A percentile compares a stretch with the other conserved stretches of the same genome.
phyloP scores from a whole-genome alignment of 2,329 filamentous ascomycete species.

The Aspergillus arachidicola region DNA sequence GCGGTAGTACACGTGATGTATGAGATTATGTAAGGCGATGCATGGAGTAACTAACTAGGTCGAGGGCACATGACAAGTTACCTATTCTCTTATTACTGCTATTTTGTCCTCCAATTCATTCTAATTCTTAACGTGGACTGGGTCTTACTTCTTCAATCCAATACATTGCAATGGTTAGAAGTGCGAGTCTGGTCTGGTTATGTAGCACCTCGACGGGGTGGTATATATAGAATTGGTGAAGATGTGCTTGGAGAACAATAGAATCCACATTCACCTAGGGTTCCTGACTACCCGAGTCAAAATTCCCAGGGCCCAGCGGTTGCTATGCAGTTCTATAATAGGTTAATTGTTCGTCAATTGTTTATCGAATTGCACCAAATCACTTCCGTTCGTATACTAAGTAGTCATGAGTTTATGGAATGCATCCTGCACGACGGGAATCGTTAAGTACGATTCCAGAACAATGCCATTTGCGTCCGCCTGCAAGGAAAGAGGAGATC shows the following conservation, averaged over 20 bases:
- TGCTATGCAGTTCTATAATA: neutral
- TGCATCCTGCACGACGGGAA: neutral
- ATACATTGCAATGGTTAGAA: neutral
- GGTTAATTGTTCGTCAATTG: neutral
- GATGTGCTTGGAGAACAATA: neutral
- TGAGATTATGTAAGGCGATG: constrained; percentile 3
- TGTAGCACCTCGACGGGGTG: neutral
- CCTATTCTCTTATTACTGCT: neutral
- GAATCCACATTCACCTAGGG: neutral
- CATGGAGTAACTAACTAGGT: neutral
- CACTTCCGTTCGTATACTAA: neutral
- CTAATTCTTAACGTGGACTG: neutral
- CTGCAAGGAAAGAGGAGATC: neutral
- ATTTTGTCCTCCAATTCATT: neutral
- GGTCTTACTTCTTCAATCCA: neutral
- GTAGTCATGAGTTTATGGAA: neutral
- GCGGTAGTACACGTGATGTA: constrained; percentile 8
- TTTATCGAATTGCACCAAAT: neutral
- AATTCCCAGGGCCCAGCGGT: neutral
- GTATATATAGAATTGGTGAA: neutral
- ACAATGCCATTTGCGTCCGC: neutral
- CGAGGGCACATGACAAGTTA: neutral
- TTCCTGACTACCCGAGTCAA: neutral
- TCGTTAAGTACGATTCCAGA: neutral
- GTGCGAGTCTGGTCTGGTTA: neutral